Percentiles rank a stretch among this genome's conserved stretches.
These are phyloP conservation scores for Apophysomyces elegans DNA, from an alignment of 371 early-diverging fungal genomes.

Conservation along the genomic window DNA sequence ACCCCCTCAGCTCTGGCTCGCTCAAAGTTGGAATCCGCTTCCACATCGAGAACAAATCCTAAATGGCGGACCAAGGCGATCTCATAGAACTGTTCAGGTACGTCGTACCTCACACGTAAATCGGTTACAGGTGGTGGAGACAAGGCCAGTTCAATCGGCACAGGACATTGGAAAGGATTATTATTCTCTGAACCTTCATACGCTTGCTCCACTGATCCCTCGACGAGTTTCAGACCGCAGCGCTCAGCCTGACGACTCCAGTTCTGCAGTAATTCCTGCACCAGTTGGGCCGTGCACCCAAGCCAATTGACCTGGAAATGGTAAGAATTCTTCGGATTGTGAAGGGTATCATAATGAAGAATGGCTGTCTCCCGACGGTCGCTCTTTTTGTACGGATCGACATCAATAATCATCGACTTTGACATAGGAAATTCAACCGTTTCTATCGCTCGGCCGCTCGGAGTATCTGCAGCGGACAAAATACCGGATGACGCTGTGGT, in stretches of 20 bases:
- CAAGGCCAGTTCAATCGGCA: slow-evolving; percentile 66
- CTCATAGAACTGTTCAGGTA: slow-evolving; percentile 81
- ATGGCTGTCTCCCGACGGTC: slow-evolving; percentile 84
- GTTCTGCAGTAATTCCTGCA: slow-evolving; percentile 84
- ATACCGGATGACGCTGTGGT: slow-evolving; percentile 21
- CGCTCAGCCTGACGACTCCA: slow-evolving; percentile 90
- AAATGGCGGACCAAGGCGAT: slow-evolving; percentile 80
- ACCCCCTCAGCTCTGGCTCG: slow-evolving; percentile 49
- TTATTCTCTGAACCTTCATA: slow-evolving; percentile 67
- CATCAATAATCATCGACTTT: slow-evolving; percentile 72
- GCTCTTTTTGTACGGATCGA: slow-evolving; percentile 76
- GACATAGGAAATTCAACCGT: slow-evolving; percentile 53
- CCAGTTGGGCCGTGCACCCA: slow-evolving; percentile 88
- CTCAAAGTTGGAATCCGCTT: slow-evolving; percentile 76
- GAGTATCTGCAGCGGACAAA: slow-evolving; percentile 12
- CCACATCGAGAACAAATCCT: slow-evolving; percentile 94
- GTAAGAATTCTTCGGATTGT: slow-evolving; percentile 87
- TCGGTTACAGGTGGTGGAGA: slow-evolving; percentile 66
- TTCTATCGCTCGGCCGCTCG: not conserved
- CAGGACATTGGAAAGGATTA: slow-evolving; percentile 91
- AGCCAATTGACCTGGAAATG: slow-evolving; percentile 97
- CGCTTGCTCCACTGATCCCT: slow-evolving; percentile 89
- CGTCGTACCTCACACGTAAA: slow-evolving; percentile 48
- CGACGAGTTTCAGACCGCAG: slow-evolving; percentile 89
- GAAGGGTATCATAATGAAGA: slow-evolving; percentile 89